Conservation (phyloP, 2,329 filamentous ascomycete genomes). For the Paracoccidioides brasiliensis region DNA sequence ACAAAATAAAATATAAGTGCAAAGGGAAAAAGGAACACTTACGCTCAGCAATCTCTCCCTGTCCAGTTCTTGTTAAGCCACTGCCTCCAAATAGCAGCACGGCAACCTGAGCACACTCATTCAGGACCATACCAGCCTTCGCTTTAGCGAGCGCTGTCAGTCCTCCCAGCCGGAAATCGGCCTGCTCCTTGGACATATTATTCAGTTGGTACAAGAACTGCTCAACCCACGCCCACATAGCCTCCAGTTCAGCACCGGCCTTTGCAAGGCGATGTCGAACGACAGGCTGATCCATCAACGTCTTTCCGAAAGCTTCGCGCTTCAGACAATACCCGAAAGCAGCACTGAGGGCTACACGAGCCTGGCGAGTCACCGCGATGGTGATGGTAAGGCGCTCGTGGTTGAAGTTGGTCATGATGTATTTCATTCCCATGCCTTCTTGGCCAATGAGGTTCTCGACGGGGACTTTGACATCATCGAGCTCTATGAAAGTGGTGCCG, state of each 20-base stretch:
- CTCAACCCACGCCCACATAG: conserved; percentile 60
- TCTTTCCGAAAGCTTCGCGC: conserved; percentile 54
- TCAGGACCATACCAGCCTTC: conserved; percentile 56
- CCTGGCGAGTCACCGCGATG: conserved; percentile 49
- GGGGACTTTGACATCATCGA: conserved; percentile 62
- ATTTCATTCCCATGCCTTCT: conserved; percentile 60
- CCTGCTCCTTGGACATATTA: conserved; percentile 39
- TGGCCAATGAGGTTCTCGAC: conserved; percentile 55
- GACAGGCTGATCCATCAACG: conserved; percentile 60
- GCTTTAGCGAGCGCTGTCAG: conserved; percentile 61
- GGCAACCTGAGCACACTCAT: conserved; percentile 56
- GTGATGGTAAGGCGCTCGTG: conserved; percentile 59
- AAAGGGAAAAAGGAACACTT: conserved; percentile 25
- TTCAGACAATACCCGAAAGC: conserved; percentile 53
- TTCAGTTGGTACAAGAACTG: conserved; percentile 56
- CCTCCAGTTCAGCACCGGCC: conserved; percentile 54
- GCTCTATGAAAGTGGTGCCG: conserved; percentile 62
- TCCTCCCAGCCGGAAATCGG: conserved; percentile 48
- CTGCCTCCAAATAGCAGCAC: conserved; percentile 62
- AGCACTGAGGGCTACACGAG: conserved; percentile 45
- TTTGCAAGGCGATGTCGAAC: conserved; percentile 62
- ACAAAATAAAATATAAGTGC: conserved; percentile 17
- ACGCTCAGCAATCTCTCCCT: conserved; percentile 59
- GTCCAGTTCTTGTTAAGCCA: conserved; percentile 55
- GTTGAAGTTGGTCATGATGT: conserved; percentile 70